phyloP scores from a whole-genome alignment of 2,329 filamentous ascomycete species.

The Drechslera avenae region DNA sequence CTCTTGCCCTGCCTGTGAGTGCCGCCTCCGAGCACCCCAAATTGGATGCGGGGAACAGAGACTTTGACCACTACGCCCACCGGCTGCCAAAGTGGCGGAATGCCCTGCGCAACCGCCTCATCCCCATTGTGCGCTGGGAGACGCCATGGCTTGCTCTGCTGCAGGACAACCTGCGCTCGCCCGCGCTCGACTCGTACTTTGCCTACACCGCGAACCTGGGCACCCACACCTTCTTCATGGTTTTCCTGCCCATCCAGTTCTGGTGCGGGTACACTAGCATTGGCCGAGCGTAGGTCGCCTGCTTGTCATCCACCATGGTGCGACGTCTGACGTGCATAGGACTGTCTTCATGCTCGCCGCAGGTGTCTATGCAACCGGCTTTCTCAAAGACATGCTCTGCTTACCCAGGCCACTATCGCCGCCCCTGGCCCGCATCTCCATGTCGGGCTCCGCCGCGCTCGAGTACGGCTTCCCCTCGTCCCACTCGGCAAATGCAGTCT shows the following conservation, averaged over 20 bases:
- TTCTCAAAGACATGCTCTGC: conserved; percentile 92
- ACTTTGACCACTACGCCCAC: conserved; percentile 75
- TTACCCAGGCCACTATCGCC: conserved; percentile 90
- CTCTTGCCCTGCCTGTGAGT: no score
- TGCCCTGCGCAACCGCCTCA: conserved; percentile 74
- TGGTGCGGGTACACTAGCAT: conserved; percentile 90
- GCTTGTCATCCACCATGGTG: conserved; percentile 10
- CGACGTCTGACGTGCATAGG: conserved; percentile 30
- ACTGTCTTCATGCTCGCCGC: conserved; percentile 66
- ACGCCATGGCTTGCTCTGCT: conserved; percentile 90
- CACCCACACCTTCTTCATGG: conserved; percentile 99
- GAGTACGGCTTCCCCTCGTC: conserved; percentile 98
- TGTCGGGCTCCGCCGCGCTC: conserved; percentile 92
- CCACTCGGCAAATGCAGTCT: conserved; percentile 95
- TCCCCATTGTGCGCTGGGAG: conserved; percentile 91
- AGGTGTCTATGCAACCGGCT: conserved; percentile 75
- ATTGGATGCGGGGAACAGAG: conserved; percentile 76
- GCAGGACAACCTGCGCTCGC: conserved; percentile 79
- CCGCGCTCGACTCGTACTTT: conserved; percentile 92
- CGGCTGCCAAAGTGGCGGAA: conserved; percentile 90
- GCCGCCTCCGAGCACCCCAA: conserved; percentile 21
- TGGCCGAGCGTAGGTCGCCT: conserved; percentile 76
- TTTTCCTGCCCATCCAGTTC: conserved; percentile 90
- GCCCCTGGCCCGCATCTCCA: conserved; percentile 90
- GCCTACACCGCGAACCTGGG: conserved; percentile 94